phyloP scores from a whole-genome alignment of 352 stramenopile genomes.

The Pythium volutum region DNA sequence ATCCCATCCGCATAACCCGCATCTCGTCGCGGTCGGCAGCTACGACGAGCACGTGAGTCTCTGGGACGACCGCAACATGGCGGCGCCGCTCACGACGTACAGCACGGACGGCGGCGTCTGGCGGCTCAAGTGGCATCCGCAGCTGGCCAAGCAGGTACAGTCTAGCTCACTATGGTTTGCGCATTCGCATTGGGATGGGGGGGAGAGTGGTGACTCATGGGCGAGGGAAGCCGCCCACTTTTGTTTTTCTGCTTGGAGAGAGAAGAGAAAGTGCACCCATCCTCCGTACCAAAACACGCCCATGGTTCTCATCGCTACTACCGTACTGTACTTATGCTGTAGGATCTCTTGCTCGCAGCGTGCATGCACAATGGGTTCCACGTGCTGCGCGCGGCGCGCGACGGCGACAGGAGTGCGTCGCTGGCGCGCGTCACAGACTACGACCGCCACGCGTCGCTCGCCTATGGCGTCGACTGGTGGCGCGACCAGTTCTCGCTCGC shows the following conservation, averaged over 20 bases:
- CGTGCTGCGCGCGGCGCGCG: conserved; percentile 34
- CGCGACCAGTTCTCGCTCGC: conserved; percentile 34
- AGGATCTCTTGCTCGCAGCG: conserved; percentile 71
- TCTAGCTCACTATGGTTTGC: background rate
- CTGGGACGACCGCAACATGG: conserved; percentile 76
- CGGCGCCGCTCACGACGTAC: conserved; percentile 36
- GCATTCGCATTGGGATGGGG: conserved; percentile 3
- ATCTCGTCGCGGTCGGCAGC: conserved; percentile 73
- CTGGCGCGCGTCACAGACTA: conserved; percentile 38
- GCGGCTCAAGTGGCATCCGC: conserved; percentile 82
- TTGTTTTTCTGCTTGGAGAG: too few relatives aligned
- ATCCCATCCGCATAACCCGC: conserved; percentile 64
- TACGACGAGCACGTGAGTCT: conserved; percentile 81
- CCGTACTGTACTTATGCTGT: background rate
- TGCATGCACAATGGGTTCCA: conserved; percentile 90
- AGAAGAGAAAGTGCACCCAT: too few relatives aligned
- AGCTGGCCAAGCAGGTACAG: conserved; percentile 40
- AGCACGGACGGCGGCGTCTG: conserved; percentile 71
- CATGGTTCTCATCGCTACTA: background rate
- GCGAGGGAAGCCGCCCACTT: too few relatives aligned
- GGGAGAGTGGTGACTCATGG: conserved; percentile 20
- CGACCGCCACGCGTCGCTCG: conserved; percentile 67
- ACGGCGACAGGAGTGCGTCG: background rate
- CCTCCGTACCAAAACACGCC: too few relatives aligned
- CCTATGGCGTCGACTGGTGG: conserved; percentile 86